phyloP scores from a whole-genome alignment of 345 rosid species.

The Erucastrum elatum region DNA sequence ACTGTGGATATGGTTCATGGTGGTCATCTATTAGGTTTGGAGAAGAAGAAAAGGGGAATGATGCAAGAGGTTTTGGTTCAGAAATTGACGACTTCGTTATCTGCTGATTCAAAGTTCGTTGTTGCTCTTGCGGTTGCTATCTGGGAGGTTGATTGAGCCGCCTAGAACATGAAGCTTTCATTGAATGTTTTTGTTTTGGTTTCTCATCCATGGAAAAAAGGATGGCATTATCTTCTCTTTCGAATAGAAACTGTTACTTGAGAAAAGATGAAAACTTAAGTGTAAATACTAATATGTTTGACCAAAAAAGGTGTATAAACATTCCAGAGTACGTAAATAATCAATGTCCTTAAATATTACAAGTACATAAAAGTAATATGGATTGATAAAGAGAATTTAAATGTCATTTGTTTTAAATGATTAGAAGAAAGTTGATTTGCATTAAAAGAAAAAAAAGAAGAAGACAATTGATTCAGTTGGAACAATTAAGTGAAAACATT shows the following conservation, averaged over 20 bases:
- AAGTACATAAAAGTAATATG: too few relatives aligned
- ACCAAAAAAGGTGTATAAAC: too few relatives aligned
- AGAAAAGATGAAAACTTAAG: conserved; percentile 18
- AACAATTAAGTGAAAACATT: too few relatives aligned
- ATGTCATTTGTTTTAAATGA: too few relatives aligned
- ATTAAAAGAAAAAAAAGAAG: too few relatives aligned
- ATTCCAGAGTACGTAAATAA: too few relatives aligned
- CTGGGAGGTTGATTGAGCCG: conserved; percentile 48
- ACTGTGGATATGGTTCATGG: conserved; percentile 42
- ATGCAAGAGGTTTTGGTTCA: conserved; percentile 53
- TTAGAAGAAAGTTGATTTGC: too few relatives aligned
- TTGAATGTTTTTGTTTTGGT: neutral
- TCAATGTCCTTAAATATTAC: too few relatives aligned
- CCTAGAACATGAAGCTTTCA: conserved; percentile 23
- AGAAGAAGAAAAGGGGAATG: conserved; percentile 39
- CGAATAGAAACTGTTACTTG: conserved; percentile 6
- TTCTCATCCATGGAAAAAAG: conserved; percentile 7
- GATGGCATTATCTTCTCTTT: neutral
- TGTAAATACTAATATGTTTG: neutral
- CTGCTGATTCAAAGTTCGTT: conserved; percentile 19
- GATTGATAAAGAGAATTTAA: too few relatives aligned
- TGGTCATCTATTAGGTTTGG: conserved; percentile 28
- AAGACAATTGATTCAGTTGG: too few relatives aligned
- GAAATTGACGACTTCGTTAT: conserved; percentile 75
- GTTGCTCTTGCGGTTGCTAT: conserved; percentile 46